Evolutionary conservation across 331 rosid species (phyloP), one percentile per base, ranked within the genome.

Genomic region (Telfairia occidentalis): DNA sequence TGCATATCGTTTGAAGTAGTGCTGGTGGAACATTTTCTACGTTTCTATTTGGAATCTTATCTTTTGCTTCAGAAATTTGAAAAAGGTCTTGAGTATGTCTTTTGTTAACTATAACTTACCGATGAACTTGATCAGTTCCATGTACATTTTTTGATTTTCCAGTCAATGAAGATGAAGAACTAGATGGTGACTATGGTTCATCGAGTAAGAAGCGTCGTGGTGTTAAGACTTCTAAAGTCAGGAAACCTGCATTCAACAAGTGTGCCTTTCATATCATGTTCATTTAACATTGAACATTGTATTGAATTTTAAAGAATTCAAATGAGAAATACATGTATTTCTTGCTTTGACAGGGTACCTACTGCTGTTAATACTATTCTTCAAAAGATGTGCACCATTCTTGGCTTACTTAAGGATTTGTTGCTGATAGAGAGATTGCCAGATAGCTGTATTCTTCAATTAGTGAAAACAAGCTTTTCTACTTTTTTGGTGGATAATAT

Each of bases 351-450:
- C 77, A 95, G 99, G 97, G 87, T 87, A 74, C 86, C 99, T 70
- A 81, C 83, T 81, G 87, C 89, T 81, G 96, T 87, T 81, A 88
- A 88, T 85, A 84, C 87, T 69, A 88, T 90, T 82, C 96, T 95
- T 83, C 99, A 95, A 87, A 95, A 95, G 84, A 79, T 90, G 90
- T 95, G 99, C 88, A 89, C 99, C 70, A 82, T 95, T 83, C 86
- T 95, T 73, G 97, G 93, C 73, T 82, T 95, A 57, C 93, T 95
- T 74, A 90, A 88, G 87, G 99, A 95, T 81, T 86, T 91, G 83
- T 83, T 92, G 87, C 79, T 95, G 77, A 90, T 95, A 80, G 97
- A 91, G 86, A 92, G 82, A 83, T 83, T 95, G 81, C 92, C 99
- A 73, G 99, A 92, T 83, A 90, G 99, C 86, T 95, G 97, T 85